A percentile compares a stretch with the other conserved stretches of the same genome.
Conservation (phyloP, 495 filamentous ascomycete genomes). For the Aspergillus kassunensis region DNA sequence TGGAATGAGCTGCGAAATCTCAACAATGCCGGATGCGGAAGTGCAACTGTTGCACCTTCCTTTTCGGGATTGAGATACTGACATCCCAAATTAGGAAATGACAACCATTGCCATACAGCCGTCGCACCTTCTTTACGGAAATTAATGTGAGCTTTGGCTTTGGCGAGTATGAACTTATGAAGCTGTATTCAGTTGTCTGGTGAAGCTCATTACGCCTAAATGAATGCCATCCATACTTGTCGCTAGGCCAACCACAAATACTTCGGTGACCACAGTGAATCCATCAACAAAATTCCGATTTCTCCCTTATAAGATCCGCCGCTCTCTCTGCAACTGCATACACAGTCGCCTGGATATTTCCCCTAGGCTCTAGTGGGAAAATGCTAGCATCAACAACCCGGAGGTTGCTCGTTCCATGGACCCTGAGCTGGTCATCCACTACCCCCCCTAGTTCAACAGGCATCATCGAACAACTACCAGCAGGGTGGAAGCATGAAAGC, state of each 20-base stretch:
- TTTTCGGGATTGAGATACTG: too few species aligned
- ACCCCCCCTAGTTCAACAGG: slow-evolving; percentile 36
- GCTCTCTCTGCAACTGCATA: not conserved
- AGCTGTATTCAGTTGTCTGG: too few species aligned
- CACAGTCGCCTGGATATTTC: not conserved
- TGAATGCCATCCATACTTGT: too few species aligned
- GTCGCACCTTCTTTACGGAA: too few species aligned
- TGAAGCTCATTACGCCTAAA: too few species aligned
- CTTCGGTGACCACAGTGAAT: too few species aligned
- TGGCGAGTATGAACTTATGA: too few species aligned
- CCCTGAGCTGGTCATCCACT: slow-evolving; percentile 43
- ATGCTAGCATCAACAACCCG: not conserved
- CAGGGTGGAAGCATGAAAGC: slow-evolving; percentile 17
- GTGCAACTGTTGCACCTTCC: not conserved
- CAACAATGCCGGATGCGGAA: not conserved
- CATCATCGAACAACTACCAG: slow-evolving; percentile 55
- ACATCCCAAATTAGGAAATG: too few species aligned
- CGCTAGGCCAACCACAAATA: too few species aligned
- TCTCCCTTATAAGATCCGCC: not conserved
- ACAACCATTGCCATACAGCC: too few species aligned
- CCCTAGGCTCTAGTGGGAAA: not conserved
- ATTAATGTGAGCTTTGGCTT: too few species aligned
- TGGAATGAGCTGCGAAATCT: not conserved
- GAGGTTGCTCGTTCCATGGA: slow-evolving; percentile 27
- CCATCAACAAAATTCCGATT: too few species aligned